phyloP scores from a whole-genome alignment of 2,329 filamentous ascomycete species.

The Elsinoe australis region DNA sequence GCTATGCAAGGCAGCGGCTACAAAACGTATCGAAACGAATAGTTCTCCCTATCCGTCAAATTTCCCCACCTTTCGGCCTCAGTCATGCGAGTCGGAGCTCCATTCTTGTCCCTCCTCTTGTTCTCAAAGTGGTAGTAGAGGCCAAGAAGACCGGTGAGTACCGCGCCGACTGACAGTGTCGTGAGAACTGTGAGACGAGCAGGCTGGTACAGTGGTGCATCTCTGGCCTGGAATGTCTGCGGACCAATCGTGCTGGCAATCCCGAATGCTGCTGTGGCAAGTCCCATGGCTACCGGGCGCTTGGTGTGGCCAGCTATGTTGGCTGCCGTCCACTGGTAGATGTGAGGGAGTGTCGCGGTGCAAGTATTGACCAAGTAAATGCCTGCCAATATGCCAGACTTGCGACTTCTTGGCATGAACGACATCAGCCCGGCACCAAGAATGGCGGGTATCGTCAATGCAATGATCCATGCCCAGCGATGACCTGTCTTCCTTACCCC shows the following conservation, averaged over 20 bases:
- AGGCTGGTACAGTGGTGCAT: constrained; percentile 31
- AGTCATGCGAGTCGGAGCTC: background rate
- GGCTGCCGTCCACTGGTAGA: constrained; percentile 29
- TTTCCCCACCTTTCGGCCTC: constrained; percentile 15
- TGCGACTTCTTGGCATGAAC: constrained; percentile 36
- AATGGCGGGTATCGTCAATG: constrained; percentile 12
- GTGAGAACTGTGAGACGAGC: constrained; percentile 22
- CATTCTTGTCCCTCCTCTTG: background rate
- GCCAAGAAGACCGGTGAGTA: constrained; percentile 6
- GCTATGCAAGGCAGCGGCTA: too few species aligned
- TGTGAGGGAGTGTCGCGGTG: constrained; percentile 27
- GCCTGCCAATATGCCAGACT: constrained; percentile 32
- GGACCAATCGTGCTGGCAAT: constrained; percentile 34
- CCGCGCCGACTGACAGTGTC: constrained; percentile 3
- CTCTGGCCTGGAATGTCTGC: constrained; percentile 30
- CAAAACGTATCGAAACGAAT: constrained; percentile 5
- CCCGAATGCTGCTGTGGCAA: constrained; percentile 14
- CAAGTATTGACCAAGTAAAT: constrained; percentile 30
- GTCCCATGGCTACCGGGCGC: constrained; percentile 53
- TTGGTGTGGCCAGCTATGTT: constrained; percentile 63
- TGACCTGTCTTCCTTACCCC: constrained; percentile 43
- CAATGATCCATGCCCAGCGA: constrained; percentile 41
- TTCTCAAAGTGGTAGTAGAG: constrained; percentile 14
- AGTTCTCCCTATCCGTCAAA: constrained; percentile 13
- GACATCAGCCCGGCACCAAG: constrained; percentile 18